Base-by-base conservation (phyloP, 768 basidiomycete genomes). In the Tylopilus sp. region DNA sequence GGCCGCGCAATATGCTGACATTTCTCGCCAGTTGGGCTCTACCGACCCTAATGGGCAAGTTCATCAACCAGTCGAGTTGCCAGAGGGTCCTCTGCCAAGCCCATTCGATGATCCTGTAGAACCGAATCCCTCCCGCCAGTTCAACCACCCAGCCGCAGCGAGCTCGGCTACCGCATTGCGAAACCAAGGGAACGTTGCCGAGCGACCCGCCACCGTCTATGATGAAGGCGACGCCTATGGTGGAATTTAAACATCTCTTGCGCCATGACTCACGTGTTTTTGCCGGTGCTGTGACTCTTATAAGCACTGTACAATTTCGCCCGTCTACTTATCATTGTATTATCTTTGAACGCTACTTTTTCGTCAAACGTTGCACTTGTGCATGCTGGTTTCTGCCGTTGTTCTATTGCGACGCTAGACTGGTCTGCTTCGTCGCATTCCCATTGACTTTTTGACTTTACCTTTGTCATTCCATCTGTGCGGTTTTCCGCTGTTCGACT, bases 1-100 rank as follows among this genome's bases (percentile, higher is more conserved):
- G 63, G 87, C 85, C 36, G 78, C 76, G 0, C 89, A 90, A 65
- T 89, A 89, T 61, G 80, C 76, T 19, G 87, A 85, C 60, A 88
- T 89, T 50, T 80, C 84, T 6, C 74, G 78, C 59, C 78, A 73
- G 19, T 66, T 90, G 36, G 77, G 81, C 6, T 33, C 59, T 53
- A 29, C 54, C 37, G 47, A 71, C 25, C 62, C 72, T 30, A 59
- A 59, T 31, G 45, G 55, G 37, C 57, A 54, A 1, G 56, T 58
- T 40, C 68, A 56, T 49, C 25, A 13, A 16, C 6, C 50, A 3
- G 11, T 53, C 46, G 56, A 66, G 9, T 41, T 65, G n/a, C 57
- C 62, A n/a, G 54, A 53, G 0, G 57, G 14, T 21, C 70, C 54
- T 36, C 42, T 70, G 2, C 70, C 70, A 7, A 64, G 60, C 14